A percentile compares a stretch with the other conserved stretches of the same genome.
These are phyloP conservation scores for Paracorniculantispora psalliotae DNA, from an alignment of 2,329 filamentous ascomycete genomes.

Conservation along the genomic window DNA sequence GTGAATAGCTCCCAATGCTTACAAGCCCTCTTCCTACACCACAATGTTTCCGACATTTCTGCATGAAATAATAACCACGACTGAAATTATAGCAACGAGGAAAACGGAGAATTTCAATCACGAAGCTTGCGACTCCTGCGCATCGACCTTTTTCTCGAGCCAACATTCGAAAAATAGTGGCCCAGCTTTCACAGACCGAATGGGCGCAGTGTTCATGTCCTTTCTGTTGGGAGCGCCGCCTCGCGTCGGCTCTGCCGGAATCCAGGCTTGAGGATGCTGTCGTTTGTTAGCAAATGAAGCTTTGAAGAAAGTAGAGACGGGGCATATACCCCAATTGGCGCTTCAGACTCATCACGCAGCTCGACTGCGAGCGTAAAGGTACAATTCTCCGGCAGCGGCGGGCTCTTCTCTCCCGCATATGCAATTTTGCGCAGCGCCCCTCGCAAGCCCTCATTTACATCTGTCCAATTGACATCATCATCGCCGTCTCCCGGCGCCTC, in stretches of 20 bases:
- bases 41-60: background rate
- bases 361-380: conserved; percentile 76
- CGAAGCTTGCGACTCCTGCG: background rate
- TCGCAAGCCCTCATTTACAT: conserved; percentile 69
- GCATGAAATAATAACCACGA: background rate
- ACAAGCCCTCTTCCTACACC: background rate
- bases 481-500: conserved; percentile 12
- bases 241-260: conserved; percentile 46
- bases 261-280: conserved; percentile 57
- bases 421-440: conserved; percentile 61
- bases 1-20: background rate
- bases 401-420: conserved; percentile 53
- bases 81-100: background rate
- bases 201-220: conserved; percentile 30
- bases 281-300: background rate
- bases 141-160: conserved; percentile 46
- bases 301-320: background rate
- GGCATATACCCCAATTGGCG: conserved; percentile 52
- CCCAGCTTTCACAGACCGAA: conserved; percentile 52
- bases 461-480: conserved; percentile 44
- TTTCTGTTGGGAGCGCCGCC: background rate
- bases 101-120: background rate
- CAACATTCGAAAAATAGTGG: conserved; percentile 62
- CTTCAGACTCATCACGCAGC: conserved; percentile 54
- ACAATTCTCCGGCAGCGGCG: conserved; percentile 56